Percentiles rank a stretch among this genome's conserved stretches.
These are phyloP conservation scores for Neoboletus brunneissimus DNA, from an alignment of 768 basidiomycete species.

Conservation along the genomic window DNA sequence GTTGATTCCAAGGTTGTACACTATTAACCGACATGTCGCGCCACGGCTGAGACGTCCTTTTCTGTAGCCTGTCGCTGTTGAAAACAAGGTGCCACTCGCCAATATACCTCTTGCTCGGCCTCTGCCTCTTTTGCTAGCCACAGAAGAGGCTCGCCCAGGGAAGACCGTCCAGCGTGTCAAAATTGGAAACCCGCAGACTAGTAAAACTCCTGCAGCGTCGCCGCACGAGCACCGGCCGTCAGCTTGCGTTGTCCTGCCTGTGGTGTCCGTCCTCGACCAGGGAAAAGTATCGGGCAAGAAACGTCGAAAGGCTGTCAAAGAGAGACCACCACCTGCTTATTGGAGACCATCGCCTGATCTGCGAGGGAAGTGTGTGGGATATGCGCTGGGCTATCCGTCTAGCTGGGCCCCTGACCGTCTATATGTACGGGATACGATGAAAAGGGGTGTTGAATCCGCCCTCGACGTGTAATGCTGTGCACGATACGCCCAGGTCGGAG, in stretches of 20 bases:
- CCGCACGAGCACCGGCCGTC: conserved; percentile 24
- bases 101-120: background rate
- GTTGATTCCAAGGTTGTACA: conserved; percentile 19
- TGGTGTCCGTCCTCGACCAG: conserved; percentile 3
- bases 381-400: conserved; percentile 33
- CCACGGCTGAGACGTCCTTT: background rate
- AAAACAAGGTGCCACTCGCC: conserved; percentile 10
- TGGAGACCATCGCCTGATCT: conserved; percentile 26
- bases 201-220: conserved; percentile 6
- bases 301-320: conserved; percentile 9
- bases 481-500: background rate
- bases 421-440: conserved; percentile 30
- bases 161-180: background rate
- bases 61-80: conserved; percentile 9
- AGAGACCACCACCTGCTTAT: conserved; percentile 25
- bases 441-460: conserved; percentile 13
- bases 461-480: conserved; percentile 21
- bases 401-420: conserved; percentile 21
- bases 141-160: conserved; percentile 15
- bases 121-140: conserved; percentile 24
- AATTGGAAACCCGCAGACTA: background rate
- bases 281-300: conserved; percentile 1
- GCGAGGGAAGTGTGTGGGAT: conserved; percentile 29
- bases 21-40: background rate
- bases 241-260: conserved; percentile 19